Conservation (phyloP, 1,284 basidiomycete genomes). For the Cerioporus squamosus region DNA sequence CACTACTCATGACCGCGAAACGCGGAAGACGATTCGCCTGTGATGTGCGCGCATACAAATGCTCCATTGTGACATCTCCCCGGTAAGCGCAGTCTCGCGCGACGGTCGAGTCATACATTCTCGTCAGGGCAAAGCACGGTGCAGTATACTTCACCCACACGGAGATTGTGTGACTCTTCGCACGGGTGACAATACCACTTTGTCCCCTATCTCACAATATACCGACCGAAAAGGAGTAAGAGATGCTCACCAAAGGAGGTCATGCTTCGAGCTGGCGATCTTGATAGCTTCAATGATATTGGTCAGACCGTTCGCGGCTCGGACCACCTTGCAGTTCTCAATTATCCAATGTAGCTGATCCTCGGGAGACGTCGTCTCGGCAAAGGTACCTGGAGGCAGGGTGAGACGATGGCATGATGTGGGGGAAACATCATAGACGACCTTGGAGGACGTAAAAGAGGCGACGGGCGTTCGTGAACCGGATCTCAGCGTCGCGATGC, state of each 20-base stretch:
- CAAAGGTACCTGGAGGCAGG: constrained; percentile 76
- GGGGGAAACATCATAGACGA: constrained; percentile 34
- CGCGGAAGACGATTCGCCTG: not conserved
- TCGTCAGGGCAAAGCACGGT: too few relatives aligned
- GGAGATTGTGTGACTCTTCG: too few relatives aligned
- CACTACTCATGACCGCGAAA: not conserved
- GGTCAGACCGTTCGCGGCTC: constrained; percentile 84
- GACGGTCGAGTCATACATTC: too few relatives aligned
- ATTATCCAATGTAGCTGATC: constrained; percentile 97
- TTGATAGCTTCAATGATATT: constrained; percentile 89
- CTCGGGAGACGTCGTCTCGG: constrained; percentile 88
- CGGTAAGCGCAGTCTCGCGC: too few relatives aligned
- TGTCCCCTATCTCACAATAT: too few relatives aligned
- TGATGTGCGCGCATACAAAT: too few relatives aligned
- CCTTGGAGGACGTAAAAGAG: constrained; percentile 93
- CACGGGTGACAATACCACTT: too few relatives aligned
- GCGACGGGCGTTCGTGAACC: constrained; percentile 86
- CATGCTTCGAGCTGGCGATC: constrained; percentile 89
- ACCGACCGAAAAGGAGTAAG: too few relatives aligned
- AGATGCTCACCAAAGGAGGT: constrained; percentile 68
- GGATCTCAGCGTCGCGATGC: constrained; percentile 80
- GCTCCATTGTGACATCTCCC: too few relatives aligned
- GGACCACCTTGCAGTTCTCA: constrained; percentile 89
- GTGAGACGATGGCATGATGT: not conserved
- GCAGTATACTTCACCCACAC: too few relatives aligned